phyloP scores from a whole-genome alignment of 768 basidiomycete genomes.

The Porphyrellus cyaneotinctus region DNA sequence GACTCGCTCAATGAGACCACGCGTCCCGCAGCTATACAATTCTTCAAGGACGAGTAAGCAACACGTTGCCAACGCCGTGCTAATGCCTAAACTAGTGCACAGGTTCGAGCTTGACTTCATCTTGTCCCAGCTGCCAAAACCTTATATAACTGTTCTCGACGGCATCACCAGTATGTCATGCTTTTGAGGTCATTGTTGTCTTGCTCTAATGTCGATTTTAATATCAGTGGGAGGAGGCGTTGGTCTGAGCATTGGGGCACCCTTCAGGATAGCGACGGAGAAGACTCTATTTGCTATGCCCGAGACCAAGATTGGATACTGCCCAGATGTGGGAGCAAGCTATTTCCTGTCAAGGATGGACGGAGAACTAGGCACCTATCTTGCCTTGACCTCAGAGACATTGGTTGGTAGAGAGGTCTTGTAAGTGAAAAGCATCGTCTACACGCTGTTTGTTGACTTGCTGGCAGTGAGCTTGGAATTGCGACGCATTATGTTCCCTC shows the following conservation, averaged over 20 bases:
- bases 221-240: conserved; percentile 90
- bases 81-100: conserved; percentile 10
- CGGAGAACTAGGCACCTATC: conserved; percentile 90
- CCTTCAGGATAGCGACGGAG: conserved; percentile 91
- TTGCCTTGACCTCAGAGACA: conserved; percentile 75
- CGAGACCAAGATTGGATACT: conserved; percentile 88
- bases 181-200: conserved; percentile 3
- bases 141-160: conserved; percentile 89
- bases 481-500: conserved; percentile 92
- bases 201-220: conserved; percentile 4
- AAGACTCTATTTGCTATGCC: conserved; percentile 94
- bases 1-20: conserved; percentile 49
- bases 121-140: conserved; percentile 67
- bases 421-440: conserved; percentile 44
- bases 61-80: conserved; percentile 2
- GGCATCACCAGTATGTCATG: conserved; percentile 76
- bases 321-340: conserved; percentile 90
- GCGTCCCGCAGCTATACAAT: conserved; percentile 65
- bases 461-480: conserved; percentile 76
- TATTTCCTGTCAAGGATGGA: conserved; percentile 88
- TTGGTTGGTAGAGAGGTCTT: conserved; percentile 80
- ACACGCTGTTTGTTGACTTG: conserved; percentile 9
- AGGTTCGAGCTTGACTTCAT: conserved; percentile 82
- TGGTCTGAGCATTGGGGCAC: conserved; percentile 78
- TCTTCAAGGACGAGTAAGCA: conserved; percentile 86